Percentiles rank a stretch among this genome's conserved stretches.
Evolutionary conservation across 768 basidiomycete species (phyloP).

Genomic region (Leccinum arenicola): DNA sequence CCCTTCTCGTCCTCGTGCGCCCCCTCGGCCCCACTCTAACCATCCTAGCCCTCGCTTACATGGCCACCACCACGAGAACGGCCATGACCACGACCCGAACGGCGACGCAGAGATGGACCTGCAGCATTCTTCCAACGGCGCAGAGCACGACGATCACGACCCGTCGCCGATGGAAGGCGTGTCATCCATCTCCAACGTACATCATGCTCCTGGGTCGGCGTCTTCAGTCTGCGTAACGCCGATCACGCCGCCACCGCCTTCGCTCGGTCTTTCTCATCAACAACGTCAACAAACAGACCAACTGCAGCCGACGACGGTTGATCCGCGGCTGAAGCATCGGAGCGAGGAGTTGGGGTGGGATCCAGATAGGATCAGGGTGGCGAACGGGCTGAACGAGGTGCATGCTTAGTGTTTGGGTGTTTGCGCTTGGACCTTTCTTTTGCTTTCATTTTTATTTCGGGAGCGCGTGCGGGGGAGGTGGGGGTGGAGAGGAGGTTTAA

Average conservation of each 20-base stretch:
- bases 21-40: neutral
- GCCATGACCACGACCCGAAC: constrained; percentile 1
- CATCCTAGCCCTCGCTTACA: neutral
- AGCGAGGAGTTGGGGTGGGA: constrained; percentile 29
- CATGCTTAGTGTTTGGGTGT: constrained; percentile 7
- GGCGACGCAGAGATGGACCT: constrained; percentile 20
- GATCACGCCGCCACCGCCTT: constrained; percentile 31
- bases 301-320: constrained; percentile 13
- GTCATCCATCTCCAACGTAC: constrained; percentile 9
- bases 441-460: neutral
- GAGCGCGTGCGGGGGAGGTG: neutral
- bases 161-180: constrained; percentile 35
- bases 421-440: neutral
- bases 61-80: neutral
- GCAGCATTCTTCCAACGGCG: constrained; percentile 30
- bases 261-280: neutral
- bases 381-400: constrained; percentile 18
- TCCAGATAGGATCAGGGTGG: constrained; percentile 17
- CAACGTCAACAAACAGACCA: constrained; percentile 5
- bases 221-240: constrained; percentile 31
- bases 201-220: constrained; percentile 20
- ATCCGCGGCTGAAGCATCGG: constrained; percentile 32
- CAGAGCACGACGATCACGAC: constrained; percentile 26
- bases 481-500: neutral
- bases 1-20: neutral